Evolutionary conservation across 2,329 filamentous ascomycete species (phyloP), one percentile per base, ranked within the genome.

Genomic region (Aspergillus fructus): DNA sequence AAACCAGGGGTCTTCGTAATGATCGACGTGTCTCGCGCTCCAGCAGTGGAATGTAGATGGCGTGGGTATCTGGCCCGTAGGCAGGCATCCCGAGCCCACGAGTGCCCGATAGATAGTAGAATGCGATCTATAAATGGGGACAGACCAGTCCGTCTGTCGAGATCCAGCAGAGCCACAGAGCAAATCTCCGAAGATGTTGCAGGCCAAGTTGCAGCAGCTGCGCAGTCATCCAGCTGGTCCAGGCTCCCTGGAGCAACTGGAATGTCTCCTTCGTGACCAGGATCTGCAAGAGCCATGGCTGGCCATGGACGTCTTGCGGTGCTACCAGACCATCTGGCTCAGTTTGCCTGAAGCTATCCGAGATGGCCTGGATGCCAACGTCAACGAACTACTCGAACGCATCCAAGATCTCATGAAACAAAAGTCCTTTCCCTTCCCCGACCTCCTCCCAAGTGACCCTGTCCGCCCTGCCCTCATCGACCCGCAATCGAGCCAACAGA

Each of bases 321-420:
- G 15, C 33, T 53, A 53, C 42, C 51, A 53, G 30, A 42, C 17
- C 43, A 53, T 53, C 51, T 53, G 51, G 51, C 51, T 53, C 13
- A 30, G 37, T 4, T 33, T 53, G 6, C 42, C 51, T 8, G 51
- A 53, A 9, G 8, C 42, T 3, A 19, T 15, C 11, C 30, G 51
- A 19, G 51, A 47, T 12, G 51, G 51, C 17, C 27, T 15, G 30
- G 51, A 53, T n/a, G 3, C 42, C 1, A 19, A 5, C 19, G 47
- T 21, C 6, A 53, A 53, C 21, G 1, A 43, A 24, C 3, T 15
- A 3, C 42, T 53, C 9, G 13, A 34, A 6, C 51, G 42, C 4
- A 23, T 53, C 30, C 42, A 47, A 21, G 30, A 15, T 15, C 42
- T 42, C 9, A 39, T 53, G 42, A 53, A 53, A 11, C 30, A 53